Percentiles rank a stretch among this genome's conserved stretches.
Conservation (phyloP, 2,329 filamentous ascomycete genomes). For the Colletotrichum tropicale region DNA sequence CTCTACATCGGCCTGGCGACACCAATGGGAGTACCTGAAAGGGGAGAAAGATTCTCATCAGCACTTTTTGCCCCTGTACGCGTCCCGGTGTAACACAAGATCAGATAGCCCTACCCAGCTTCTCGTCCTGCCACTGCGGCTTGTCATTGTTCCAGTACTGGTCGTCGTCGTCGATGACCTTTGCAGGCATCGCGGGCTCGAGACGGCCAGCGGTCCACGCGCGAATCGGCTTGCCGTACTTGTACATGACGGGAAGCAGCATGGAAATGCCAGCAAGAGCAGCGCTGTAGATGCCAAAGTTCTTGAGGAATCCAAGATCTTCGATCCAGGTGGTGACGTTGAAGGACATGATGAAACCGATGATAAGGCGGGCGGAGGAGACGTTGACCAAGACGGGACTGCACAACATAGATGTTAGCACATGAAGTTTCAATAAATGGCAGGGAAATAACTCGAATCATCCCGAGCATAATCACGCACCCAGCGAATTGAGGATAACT, state of each 20-base stretch:
- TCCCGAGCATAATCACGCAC: not conserved
- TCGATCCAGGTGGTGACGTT: conserved; percentile 31
- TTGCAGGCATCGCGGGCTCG: conserved; percentile 2
- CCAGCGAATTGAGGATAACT: conserved; percentile 31
- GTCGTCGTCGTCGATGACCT: conserved; percentile 19
- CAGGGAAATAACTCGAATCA: not conserved
- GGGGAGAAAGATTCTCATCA: not conserved
- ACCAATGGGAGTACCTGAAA: not conserved
- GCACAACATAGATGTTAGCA: not conserved
- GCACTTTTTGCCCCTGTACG: not conserved
- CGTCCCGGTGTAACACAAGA: not conserved
- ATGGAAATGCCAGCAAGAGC: conserved; percentile 33
- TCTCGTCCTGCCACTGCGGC: conserved; percentile 20
- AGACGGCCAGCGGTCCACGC: conserved; percentile 23
- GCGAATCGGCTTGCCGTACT: conserved; percentile 22
- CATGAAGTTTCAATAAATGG: not conserved
- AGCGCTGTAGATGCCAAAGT: conserved; percentile 35
- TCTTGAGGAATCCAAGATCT: conserved; percentile 29
- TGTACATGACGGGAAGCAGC: conserved; percentile 32
- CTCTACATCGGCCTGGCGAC: conserved; percentile 2
- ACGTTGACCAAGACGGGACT: conserved; percentile 39
- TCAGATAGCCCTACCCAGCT: conserved; percentile 12
- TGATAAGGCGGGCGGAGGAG: conserved; percentile 33
- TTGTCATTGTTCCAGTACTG: conserved; percentile 20
- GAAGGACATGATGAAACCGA: conserved; percentile 33